Conservation (phyloP, 371 early-diverging fungal genomes). For the Mucor lusitanicus region DNA sequence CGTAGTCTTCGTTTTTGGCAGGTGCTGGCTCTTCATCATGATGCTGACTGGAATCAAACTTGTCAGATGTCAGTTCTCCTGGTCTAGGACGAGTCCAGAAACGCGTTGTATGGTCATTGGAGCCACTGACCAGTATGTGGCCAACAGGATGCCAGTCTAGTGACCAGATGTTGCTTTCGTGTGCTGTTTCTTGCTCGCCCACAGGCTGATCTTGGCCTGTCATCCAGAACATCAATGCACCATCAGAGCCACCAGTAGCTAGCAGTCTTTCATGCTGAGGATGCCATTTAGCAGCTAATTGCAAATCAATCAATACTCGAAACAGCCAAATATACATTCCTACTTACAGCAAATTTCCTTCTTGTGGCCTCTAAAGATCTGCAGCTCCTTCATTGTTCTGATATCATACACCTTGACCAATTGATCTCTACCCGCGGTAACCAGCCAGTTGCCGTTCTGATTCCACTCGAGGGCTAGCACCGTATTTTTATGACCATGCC, state of each 20-base stretch:
- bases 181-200: conserved; percentile 86
- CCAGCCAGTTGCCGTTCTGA: conserved; percentile 96
- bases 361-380: conserved; percentile 89
- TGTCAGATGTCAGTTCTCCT: conserved; percentile 73
- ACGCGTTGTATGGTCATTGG: conserved; percentile 97
- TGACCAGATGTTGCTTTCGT: conserved; percentile 97
- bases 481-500: conserved; percentile 98
- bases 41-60: conserved; percentile 62
- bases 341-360: conserved; percentile 92
- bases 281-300: conserved; percentile 90
- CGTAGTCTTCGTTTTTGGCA: conserved; percentile 37
- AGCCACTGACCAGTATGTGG: conserved; percentile 96
- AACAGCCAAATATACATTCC: not conserved
- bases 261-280: conserved; percentile 93
- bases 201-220: conserved; percentile 74
- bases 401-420: conserved; percentile 96
- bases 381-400: conserved; percentile 93
- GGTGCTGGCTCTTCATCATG: conserved; percentile 47
- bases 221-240: conserved; percentile 93
- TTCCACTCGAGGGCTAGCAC: conserved; percentile 95
- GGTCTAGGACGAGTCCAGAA: conserved; percentile 98
- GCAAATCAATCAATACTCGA: not conserved
- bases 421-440: conserved; percentile 96
- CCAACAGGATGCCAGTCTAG: conserved; percentile 99
- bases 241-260: conserved; percentile 96